A percentile compares a stretch with the other conserved stretches of the same genome.
These are phyloP conservation scores for Trypethelium eluteriae DNA, from an alignment of 495 filamentous ascomycete species.

Conservation along the genomic window DNA sequence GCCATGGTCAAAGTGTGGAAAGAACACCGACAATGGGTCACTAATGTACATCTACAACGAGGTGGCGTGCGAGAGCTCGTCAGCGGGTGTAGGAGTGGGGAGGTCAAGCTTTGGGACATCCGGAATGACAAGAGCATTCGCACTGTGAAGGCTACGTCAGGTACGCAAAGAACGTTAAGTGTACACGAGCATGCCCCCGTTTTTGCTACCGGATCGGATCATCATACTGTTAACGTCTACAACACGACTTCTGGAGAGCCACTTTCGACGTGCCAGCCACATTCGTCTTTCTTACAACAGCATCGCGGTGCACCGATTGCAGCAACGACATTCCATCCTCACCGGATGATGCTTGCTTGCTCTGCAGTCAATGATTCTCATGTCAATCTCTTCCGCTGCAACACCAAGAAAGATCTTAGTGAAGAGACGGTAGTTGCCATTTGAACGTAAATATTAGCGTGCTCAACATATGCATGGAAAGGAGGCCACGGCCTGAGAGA, in stretches of 20 bases:
- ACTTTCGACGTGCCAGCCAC: slow-evolving; percentile 76
- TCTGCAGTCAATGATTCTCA: slow-evolving; percentile 65
- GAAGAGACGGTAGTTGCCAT: slow-evolving; percentile 15
- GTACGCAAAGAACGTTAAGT: slow-evolving; percentile 73
- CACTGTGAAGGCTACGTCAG: slow-evolving; percentile 65
- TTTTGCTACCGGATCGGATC: slow-evolving; percentile 85
- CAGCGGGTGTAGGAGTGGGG: slow-evolving; percentile 78
- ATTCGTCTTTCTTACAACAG: slow-evolving; percentile 76
- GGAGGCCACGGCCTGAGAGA: too few species aligned
- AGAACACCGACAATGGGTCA: slow-evolving; percentile 89
- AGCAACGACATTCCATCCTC: slow-evolving; percentile 90
- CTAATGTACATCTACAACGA: slow-evolving; percentile 92
- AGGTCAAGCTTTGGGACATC: slow-evolving; percentile 95
- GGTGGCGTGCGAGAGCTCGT: slow-evolving; percentile 86
- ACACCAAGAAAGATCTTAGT: slow-evolving; percentile 27
- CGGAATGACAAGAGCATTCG: slow-evolving; percentile 68
- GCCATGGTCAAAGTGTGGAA: slow-evolving; percentile 95
- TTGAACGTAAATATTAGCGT: neutral
- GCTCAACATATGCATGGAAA: neutral
- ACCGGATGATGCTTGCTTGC: slow-evolving; percentile 83
- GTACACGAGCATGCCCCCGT: slow-evolving; percentile 96
- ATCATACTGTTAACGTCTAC: slow-evolving; percentile 83
- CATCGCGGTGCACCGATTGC: slow-evolving; percentile 64
- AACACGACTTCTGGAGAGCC: slow-evolving; percentile 60
- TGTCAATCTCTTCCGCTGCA: slow-evolving; percentile 64